These are phyloP conservation scores for Asclepias syriaca DNA, from an alignment of 257 asterid species.

Conservation along the genomic window DNA sequence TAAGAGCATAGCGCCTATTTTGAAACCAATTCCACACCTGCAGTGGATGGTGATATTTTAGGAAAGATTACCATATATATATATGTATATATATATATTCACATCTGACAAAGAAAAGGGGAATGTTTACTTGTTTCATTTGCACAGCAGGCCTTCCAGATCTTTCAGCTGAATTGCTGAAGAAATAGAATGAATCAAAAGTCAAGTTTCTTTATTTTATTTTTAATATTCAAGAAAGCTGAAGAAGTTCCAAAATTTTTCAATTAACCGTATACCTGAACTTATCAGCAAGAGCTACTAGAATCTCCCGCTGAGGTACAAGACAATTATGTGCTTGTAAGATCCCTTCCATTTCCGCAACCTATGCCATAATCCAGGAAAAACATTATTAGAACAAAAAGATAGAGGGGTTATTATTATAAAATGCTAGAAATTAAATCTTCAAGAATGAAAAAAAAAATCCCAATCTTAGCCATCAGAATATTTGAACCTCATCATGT, in stretches of 20 bases:
- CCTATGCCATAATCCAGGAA: conserved; percentile 32
- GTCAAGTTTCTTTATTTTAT: conserved; percentile 3
- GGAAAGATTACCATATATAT: not conserved
- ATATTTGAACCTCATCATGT: not conserved
- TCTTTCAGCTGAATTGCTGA: conserved; percentile 72
- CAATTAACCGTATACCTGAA: conserved; percentile 50
- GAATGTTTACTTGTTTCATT: conserved; percentile 60
- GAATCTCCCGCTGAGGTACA: conserved; percentile 75
- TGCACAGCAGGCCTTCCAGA: conserved; percentile 69
- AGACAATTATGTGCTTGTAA: conserved; percentile 65
- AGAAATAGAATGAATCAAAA: conserved; percentile 22
- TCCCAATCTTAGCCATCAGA: not conserved
- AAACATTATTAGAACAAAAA: not conserved
- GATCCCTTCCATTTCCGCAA: conserved; percentile 83
- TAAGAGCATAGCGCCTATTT: conserved; percentile 73
- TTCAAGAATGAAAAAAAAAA: conserved; percentile 19
- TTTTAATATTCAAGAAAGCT: not conserved
- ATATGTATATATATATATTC: not conserved
- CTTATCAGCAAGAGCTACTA: conserved; percentile 77
- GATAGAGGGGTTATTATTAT: not conserved
- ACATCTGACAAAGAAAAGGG: not conserved
- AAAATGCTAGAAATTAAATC: conserved; percentile 49
- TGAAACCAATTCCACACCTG: conserved; percentile 59
- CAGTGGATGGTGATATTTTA: conserved; percentile 1
- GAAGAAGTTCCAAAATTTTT: not conserved